Evolutionary conservation across 352 stramenopile species (phyloP), one percentile per base, ranked within the genome.

Genomic region (Phytopythium oedochilum): DNA sequence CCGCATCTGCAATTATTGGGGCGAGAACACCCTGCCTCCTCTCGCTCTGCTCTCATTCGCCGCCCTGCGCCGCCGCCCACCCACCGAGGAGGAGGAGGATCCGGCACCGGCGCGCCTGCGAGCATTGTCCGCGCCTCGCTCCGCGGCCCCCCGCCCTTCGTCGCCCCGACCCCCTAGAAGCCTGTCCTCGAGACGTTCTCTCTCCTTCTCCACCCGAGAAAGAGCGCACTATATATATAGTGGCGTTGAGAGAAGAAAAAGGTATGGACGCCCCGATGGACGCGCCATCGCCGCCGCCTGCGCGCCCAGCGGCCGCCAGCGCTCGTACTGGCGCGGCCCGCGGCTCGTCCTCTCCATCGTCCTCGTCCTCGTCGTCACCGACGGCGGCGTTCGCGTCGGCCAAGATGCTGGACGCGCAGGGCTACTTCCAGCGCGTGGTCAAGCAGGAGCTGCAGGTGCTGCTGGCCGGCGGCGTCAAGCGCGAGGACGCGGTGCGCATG

Each of bases 361-460:
- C n/a, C n/a, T n/a, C n/a, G n/a, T n/a, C n/a, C n/a, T n/a, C n/a
- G n/a, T n/a, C n/a, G n/a, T 36, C 31, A 8, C 17, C 44, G 25
- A 12, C 45, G 29, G 26, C 17, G 9, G 23, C 55, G 31, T 66
- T 71, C 44, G 25, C 59, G 3, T 71, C 59, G 50, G 58, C 52
- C 18, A 60, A 63, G 17, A 91, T 92, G 69, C 61, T 81, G 55
- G 78, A 89, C 34, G 82, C 82, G 20, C 84, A 94, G 58, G 54
- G 58, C 20, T 61, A 70, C 42, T 94, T 94, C 65, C 79, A 88
- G 55, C 72, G 59, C 15, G 80, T 91, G 28, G 84, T 94, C 31
- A 92, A 92, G 67, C 67, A 88, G 39, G 84, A 94, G 64, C 63
- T 94, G 25, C 77, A 92, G 57, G 50, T 78, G 59, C 68, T 94